Evolutionary conservation across 768 basidiomycete genomes (phyloP).

Genomic region (Tephrocybe sp.): DNA sequence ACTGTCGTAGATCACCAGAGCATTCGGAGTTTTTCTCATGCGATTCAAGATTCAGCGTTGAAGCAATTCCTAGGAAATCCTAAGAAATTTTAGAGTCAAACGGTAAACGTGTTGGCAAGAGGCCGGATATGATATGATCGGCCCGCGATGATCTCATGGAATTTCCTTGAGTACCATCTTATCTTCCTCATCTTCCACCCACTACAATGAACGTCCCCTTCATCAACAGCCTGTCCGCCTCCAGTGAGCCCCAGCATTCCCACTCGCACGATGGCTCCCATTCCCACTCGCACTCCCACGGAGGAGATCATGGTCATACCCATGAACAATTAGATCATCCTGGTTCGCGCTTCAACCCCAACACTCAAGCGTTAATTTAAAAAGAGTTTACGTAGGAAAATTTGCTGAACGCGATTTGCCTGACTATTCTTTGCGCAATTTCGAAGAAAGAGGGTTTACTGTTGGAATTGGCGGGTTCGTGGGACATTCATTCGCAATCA

Average conservation of each 20-base stretch:
- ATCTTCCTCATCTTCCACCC: not conserved
- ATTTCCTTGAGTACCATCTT: not conserved
- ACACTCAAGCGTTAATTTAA: not conserved
- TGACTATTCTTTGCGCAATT: conserved; percentile 81
- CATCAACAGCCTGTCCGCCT: conserved; percentile 61
- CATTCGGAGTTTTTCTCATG: conserved; percentile 36
- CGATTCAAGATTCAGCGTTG: not conserved
- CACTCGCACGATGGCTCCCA: conserved; percentile 53
- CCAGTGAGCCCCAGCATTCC: conserved; percentile 28
- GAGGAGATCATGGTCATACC: conserved; percentile 88
- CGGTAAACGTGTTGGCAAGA: too few species aligned
- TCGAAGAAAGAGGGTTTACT: conserved; percentile 92
- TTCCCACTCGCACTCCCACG: conserved; percentile 52
- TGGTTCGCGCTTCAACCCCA: conserved; percentile 44
- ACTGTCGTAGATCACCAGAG: conserved; percentile 49
- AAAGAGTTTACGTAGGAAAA: conserved; percentile 57
- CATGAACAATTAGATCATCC: conserved; percentile 92
- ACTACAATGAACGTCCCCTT: conserved; percentile 67
- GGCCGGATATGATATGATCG: too few species aligned
- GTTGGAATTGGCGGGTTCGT: conserved; percentile 95
- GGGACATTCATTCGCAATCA: not conserved
- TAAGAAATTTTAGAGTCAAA: too few species aligned
- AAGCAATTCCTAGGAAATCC: too few species aligned
- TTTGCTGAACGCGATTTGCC: conserved; percentile 92
- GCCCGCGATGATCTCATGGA: too few species aligned